phyloP scores from a whole-genome alignment of 129 eudicot species.

The Deinandra increscens region DNA sequence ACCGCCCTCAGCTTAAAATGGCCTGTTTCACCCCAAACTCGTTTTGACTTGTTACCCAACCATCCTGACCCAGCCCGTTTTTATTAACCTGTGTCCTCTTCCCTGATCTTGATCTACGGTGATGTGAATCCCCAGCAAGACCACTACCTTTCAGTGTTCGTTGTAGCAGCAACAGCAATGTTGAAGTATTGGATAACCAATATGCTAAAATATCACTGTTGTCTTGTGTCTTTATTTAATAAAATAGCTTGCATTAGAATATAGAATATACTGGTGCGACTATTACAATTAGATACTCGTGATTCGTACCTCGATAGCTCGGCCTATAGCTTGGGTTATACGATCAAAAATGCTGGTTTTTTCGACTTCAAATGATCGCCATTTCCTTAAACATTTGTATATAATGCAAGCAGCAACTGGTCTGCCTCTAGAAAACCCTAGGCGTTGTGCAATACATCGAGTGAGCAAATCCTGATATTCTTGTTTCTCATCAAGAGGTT shows the following conservation, averaged over 20 bases:
- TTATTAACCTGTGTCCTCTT: constrained; percentile 78
- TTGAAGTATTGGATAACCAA: constrained; percentile 92
- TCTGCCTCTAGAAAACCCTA: constrained; percentile 83
- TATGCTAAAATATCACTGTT: constrained; percentile 75
- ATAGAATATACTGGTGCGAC: constrained; percentile 8
- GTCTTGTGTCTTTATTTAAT: constrained; percentile 68
- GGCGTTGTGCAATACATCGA: constrained; percentile 78
- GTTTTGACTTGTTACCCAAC: neutral
- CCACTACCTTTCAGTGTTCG: constrained; percentile 71
- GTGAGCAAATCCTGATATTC: constrained; percentile 90
- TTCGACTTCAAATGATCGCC: constrained; percentile 94
- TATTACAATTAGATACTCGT: constrained; percentile 10
- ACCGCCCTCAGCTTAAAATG: neutral
- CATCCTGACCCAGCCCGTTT: neutral
- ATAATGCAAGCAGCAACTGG: constrained; percentile 94
- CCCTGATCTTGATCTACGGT: constrained; percentile 70
- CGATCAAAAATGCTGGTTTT: constrained; percentile 85
- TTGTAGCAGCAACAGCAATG: constrained; percentile 70
- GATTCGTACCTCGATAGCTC: constrained; percentile 77
- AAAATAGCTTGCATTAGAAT: constrained; percentile 9
- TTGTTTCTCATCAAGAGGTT: constrained; percentile 75
- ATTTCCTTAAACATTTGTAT: constrained; percentile 85
- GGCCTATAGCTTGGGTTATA: constrained; percentile 86
- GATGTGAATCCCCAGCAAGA: constrained; percentile 59
- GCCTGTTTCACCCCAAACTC: neutral